A percentile compares a stretch with the other conserved stretches of the same genome.
Conservation (phyloP, 2,329 filamentous ascomycete species). For the Chrysoporthe cubensis region DNA sequence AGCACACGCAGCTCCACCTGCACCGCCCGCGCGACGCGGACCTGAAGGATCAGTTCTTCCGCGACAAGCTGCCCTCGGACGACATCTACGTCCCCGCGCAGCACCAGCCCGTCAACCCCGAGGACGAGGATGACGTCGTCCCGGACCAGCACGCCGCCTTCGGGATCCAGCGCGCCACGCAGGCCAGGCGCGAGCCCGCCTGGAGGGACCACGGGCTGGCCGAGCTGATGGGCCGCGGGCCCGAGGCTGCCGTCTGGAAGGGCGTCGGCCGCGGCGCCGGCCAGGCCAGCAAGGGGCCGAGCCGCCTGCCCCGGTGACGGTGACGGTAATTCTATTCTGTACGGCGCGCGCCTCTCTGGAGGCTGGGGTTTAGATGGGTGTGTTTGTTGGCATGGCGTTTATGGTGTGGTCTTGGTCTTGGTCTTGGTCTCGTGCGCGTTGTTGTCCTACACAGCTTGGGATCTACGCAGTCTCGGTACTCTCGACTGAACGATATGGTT, state of each 20-base stretch:
- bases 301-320: not conserved
- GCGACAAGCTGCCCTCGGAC: conserved; percentile 72
- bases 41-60: conserved; percentile 77
- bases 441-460: too few species aligned
- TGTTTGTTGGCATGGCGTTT: too few species aligned
- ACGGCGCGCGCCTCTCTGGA: too few species aligned
- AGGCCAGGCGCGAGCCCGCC: conserved; percentile 69
- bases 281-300: conserved; percentile 17
- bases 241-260: conserved; percentile 37
- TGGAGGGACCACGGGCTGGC: conserved; percentile 81
- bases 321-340: too few species aligned
- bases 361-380: too few species aligned
- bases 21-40: conserved; percentile 73
- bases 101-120: conserved; percentile 81
- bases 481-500: too few species aligned
- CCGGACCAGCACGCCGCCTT: conserved; percentile 88
- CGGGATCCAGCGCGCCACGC: conserved; percentile 80
- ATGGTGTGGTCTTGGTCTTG: too few species aligned
- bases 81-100: conserved; percentile 82
- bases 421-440: too few species aligned
- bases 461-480: too few species aligned
- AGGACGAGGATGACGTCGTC: conserved; percentile 87
- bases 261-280: conserved; percentile 29
- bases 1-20: conserved; percentile 77
- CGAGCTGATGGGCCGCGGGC: conserved; percentile 69